phyloP scores from a whole-genome alignment of 805 yeast genomes.

The Debaryomyces tyrocola region DNA sequence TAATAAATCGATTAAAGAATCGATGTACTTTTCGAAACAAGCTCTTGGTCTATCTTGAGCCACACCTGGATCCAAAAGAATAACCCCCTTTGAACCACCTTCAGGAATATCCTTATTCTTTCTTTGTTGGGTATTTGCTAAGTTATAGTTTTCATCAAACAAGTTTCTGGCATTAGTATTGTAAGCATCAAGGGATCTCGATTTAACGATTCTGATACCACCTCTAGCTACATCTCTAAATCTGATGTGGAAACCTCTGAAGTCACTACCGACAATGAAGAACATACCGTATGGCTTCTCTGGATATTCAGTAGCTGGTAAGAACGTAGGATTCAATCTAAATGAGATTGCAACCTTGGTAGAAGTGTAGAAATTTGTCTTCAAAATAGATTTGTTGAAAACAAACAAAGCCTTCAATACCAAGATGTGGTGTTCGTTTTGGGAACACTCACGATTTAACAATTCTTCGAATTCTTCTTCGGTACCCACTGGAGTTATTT shows the following conservation, averaged over 20 bases:
- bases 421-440: conserved; percentile 74
- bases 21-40: conserved; percentile 91
- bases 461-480: conserved; percentile 73
- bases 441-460: conserved; percentile 68
- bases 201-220: conserved; percentile 92
- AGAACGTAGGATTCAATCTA: conserved; percentile 81
- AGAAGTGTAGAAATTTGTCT: conserved; percentile 91
- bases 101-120: conserved; percentile 98
- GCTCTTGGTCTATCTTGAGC: conserved; percentile 79
- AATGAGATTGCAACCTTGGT: conserved; percentile 94
- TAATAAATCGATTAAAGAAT: conserved; percentile 82
- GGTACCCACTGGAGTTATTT: conserved; percentile 68
- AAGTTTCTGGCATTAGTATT: conserved; percentile 80
- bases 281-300: conserved; percentile 94
- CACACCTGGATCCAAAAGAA: conserved; percentile 73
- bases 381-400: conserved; percentile 84
- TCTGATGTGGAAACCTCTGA: conserved; percentile 95
- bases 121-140: conserved; percentile 94
- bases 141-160: conserved; percentile 94
- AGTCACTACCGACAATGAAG: conserved; percentile 92
- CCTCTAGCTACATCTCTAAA: conserved; percentile 98
- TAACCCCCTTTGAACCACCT: conserved; percentile 98
- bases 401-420: conserved; percentile 79
- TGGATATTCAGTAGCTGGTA: conserved; percentile 86
- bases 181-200: conserved; percentile 83